Base-by-base conservation (phyloP, 176 grass and related monocot genomes). In the Guadua angustifolia region DNA sequence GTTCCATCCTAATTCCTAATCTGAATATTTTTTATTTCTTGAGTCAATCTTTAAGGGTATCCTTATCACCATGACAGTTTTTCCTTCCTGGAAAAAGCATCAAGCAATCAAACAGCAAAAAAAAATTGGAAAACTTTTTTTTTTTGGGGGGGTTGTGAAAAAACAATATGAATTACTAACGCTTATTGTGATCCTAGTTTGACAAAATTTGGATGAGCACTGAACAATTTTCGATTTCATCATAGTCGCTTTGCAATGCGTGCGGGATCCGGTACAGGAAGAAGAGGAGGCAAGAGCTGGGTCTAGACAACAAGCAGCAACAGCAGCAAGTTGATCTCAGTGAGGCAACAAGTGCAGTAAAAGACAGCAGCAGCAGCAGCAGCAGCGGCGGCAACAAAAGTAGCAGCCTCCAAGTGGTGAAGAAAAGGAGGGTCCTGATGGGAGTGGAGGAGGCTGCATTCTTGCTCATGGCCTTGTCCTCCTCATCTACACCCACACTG, bases 191-290 rank as follows among this genome's bases (percentile, higher is more conserved):
- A 66, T 76, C 50, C 9, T 61, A 32, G 21, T 68, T 49, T 6
- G 32, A 69, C 6, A 40, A 36, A 12, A 17, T n/a, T 13, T 61
- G 40, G 42, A 59, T 33, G 29, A 26, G 1, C 25, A n/a, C 6
- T 74, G 71, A 76, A n/a, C 46, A 38, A 5, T 73, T 77, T 58
- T 72, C 1, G 5, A 1, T 24, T 8, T 36, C n/a, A 79, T 84
- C 62, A 15, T 74, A 99, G 96, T 84, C 93, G 1, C 90, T 99
- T 10, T 99, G 96, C 89, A 99, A 99, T 5, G 96, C 96, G 3
- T 99, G 96, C 9, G 96, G 96, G 36, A 99, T 99, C 78, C 88
- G 92, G 59, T 99, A 99, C 83, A 74, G 96, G 85, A 99, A 99
- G 88, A 95, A 92, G 76, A 89, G 91, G 79, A 90, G 91, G 64